Conservation (phyloP, 2,329 filamentous ascomycete species). For the Neurospora sp. region DNA sequence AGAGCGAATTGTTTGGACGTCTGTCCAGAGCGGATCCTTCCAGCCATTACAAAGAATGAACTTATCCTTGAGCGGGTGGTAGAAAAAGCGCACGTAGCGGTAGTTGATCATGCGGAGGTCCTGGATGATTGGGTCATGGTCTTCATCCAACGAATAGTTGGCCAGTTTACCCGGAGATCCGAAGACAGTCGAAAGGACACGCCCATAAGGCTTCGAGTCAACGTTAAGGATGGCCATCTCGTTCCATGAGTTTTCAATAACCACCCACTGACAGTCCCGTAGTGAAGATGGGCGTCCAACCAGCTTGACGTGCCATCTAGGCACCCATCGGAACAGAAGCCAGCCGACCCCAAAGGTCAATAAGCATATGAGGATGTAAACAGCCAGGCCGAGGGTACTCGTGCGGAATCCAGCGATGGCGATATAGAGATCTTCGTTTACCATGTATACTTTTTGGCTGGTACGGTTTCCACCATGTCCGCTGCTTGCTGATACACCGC, state of each 20-base stretch:
- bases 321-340: constrained; percentile 82
- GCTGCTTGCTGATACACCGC: constrained; percentile 58
- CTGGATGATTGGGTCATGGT: constrained; percentile 69
- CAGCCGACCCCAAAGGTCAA: constrained; percentile 69
- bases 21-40: constrained; percentile 87
- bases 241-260: constrained; percentile 96
- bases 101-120: constrained; percentile 77
- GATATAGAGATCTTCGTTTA: constrained; percentile 87
- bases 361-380: constrained; percentile 63
- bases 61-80: constrained; percentile 79
- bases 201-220: constrained; percentile 41
- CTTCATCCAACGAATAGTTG: constrained; percentile 46
- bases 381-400: constrained; percentile 54
- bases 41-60: constrained; percentile 81
- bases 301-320: constrained; percentile 72
- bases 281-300: constrained; percentile 62
- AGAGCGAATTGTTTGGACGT: constrained; percentile 61
- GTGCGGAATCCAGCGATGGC: constrained; percentile 88
- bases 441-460: constrained; percentile 88
- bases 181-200: constrained; percentile 53
- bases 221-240: constrained; percentile 76
- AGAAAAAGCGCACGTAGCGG: constrained; percentile 88
- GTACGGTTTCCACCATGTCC: constrained; percentile 52
- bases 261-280: constrained; percentile 76
- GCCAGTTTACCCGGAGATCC: constrained; percentile 54